Base-by-base conservation (phyloP, 441 rosid genomes). In the Eutrema salsugineum region DNA sequence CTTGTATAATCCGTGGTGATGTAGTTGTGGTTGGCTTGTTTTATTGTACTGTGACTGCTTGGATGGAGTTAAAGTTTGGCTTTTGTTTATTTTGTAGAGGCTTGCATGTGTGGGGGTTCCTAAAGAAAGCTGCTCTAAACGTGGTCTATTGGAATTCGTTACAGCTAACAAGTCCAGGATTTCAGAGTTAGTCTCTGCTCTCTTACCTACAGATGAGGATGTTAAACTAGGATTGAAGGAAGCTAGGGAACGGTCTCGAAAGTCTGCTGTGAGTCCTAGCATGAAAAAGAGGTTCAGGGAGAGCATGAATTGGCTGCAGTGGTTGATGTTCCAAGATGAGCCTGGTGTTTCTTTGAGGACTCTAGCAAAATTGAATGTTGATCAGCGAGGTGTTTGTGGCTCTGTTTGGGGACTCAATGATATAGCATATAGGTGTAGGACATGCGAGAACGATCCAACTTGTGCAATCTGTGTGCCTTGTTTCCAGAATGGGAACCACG, bases 401-500 rank as follows among this genome's bases (percentile, higher is more conserved):
- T 87, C 97, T n/a, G 98, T 95, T 67, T 95, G 98, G 99, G 99
- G 97, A 63, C 66, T 46, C 15, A 84, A 87, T 82, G 99, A 95
- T 82, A 83, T 95, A 68, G 99, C 99, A 6, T 95, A 88, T 78
- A 81, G 85, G 79, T 95, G 99, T 74, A 78, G 88, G 75, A 89
- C 98, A 0, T 96, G 99, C 59, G 94, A 90, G 73, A 83, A 84
- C 72, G 99, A 96, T 50, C 90, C 96, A 0, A 93, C 97, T 22
- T 96, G 99, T 84, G 99, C 98, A 32, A 90, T 96, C 68, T 96
- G 99, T 30, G 97, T 90, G 70, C 88, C 97, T 68, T 96, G 99
- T 79, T 96, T 96, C 66, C 84, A 79, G 80, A 85, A 88, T 73
- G 99, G 99, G 49, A 80, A 89, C 71, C 99, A 96, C 76, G 70